These are phyloP conservation scores for Blumeriella jaapii DNA, from an alignment of 2,329 filamentous ascomycete genomes.

Conservation along the genomic window DNA sequence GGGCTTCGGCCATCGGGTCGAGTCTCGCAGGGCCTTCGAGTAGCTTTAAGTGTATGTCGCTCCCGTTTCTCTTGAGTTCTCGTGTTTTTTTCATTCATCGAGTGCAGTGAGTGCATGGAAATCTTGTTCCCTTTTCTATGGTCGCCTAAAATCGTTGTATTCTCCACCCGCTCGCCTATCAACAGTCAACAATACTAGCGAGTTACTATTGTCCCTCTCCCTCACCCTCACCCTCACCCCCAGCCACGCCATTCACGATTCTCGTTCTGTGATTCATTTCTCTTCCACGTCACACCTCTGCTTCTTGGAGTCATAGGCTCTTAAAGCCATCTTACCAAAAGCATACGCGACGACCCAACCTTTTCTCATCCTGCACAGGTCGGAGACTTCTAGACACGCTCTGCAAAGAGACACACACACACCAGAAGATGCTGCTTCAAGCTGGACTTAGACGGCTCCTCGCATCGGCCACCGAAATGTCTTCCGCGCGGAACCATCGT, in stretches of 20 bases:
- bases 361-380: slow-evolving; percentile 1
- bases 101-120: no score
- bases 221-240: no score
- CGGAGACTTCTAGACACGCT: slow-evolving; percentile 2
- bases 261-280: slow-evolving; percentile 11
- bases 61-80: slow-evolving; percentile 6
- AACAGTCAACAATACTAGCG: slow-evolving; percentile 10
- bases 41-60: slow-evolving; percentile 19
- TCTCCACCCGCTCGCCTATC: not conserved
- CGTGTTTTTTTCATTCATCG: slow-evolving; percentile 12
- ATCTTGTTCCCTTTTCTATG: no score
- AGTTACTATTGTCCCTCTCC: slow-evolving; percentile 4
- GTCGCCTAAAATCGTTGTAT: no score
- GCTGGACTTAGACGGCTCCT: slow-evolving; percentile 24
- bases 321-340: slow-evolving; percentile 4
- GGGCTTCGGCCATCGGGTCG: slow-evolving; percentile 7
- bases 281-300: slow-evolving; percentile 3
- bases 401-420: slow-evolving; percentile 11
- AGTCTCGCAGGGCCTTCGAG: slow-evolving; percentile 8
- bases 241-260: slow-evolving; percentile 13
- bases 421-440: slow-evolving; percentile 26
- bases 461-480: slow-evolving; percentile 26
- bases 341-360: not conserved
- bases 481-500: slow-evolving; percentile 23
- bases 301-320: slow-evolving; percentile 8